Percentiles rank a stretch among this genome's conserved stretches.
phyloP scores from a whole-genome alignment of 1,284 basidiomycete genomes.

The Leccinum pachyderme region DNA sequence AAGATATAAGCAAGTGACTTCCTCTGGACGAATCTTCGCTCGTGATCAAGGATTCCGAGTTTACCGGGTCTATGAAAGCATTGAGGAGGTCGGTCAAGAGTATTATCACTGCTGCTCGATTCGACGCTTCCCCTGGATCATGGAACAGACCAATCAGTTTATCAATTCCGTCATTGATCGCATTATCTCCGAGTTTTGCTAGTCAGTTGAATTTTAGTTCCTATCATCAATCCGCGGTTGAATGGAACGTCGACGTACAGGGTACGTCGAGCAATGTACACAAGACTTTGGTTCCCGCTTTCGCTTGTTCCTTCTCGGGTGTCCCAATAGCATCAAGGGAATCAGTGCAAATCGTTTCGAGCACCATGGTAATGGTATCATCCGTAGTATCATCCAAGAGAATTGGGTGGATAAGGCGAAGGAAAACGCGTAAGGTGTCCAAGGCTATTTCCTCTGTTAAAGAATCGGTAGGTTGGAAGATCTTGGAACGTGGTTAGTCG shows the following conservation, averaged over 20 bases:
- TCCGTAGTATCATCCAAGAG: conserved; percentile 32
- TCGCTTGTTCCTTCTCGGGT: conserved; percentile 89
- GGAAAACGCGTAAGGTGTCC: conserved; percentile 64
- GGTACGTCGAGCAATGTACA: conserved; percentile 75
- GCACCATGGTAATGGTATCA: conserved; percentile 56
- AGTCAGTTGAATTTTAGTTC: conserved; percentile 8
- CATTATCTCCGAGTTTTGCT: conserved; percentile 74
- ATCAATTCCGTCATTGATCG: conserved; percentile 64
- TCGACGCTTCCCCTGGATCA: conserved; percentile 72
- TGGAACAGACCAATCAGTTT: conserved; percentile 77
- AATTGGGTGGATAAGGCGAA: conserved; percentile 65
- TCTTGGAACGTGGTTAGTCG: conserved; percentile 44
- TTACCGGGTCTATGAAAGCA: conserved; percentile 38
- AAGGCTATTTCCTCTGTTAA: conserved; percentile 74
- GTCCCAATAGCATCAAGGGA: conserved; percentile 78
- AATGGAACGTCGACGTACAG: conserved; percentile 46
- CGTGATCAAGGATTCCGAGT: conserved; percentile 4
- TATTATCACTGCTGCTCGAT: conserved; percentile 69
- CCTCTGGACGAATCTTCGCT: neutral
- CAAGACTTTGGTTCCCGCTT: conserved; percentile 79
- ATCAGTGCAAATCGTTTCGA: conserved; percentile 74
- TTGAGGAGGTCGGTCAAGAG: conserved; percentile 60
- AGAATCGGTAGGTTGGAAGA: conserved; percentile 85
- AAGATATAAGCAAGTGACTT: neutral
- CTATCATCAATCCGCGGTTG: neutral